Evolutionary conservation across 306 rosid genomes (phyloP).

Genomic region (Quercus robur): DNA sequence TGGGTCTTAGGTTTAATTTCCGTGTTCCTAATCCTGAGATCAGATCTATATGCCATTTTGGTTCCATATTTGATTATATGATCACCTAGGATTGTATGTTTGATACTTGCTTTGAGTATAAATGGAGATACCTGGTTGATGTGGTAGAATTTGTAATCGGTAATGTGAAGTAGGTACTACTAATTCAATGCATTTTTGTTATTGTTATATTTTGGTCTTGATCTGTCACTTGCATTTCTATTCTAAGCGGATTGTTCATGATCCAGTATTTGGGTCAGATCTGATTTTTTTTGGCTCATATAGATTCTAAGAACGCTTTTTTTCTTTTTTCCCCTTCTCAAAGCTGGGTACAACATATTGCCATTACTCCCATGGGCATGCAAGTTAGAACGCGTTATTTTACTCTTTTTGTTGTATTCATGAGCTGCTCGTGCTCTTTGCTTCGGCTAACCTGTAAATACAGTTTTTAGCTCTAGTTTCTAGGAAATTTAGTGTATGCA

Average conservation of each 20-base stretch:
- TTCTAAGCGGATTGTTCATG: not conserved
- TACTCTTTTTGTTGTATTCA: too few species aligned
- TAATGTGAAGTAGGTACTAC: conserved; percentile 2
- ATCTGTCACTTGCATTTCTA: conserved; percentile 25
- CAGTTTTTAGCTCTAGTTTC: too few species aligned
- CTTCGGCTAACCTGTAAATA: too few species aligned
- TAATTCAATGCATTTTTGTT: not conserved
- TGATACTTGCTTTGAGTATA: conserved; percentile 4
- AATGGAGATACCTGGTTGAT: conserved; percentile 23
- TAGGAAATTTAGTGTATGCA: too few species aligned
- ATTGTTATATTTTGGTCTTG: not conserved
- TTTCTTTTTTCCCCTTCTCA: too few species aligned
- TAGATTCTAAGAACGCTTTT: too few species aligned
- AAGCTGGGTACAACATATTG: too few species aligned
- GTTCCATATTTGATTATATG: not conserved
- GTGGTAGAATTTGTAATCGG: conserved; percentile 26
- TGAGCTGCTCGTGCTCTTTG: too few species aligned
- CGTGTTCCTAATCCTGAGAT: conserved; percentile 22
- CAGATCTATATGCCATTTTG: conserved; percentile 3
- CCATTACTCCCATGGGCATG: too few species aligned
- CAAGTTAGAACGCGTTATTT: too few species aligned
- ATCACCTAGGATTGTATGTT: not conserved
- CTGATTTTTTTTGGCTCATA: conserved; percentile 16
- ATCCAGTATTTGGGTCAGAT: conserved; percentile 32
- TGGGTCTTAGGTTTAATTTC: not conserved